Evolutionary conservation across 306 rosid genomes (phyloP).

Genomic region (Inga leiocalycina): DNA sequence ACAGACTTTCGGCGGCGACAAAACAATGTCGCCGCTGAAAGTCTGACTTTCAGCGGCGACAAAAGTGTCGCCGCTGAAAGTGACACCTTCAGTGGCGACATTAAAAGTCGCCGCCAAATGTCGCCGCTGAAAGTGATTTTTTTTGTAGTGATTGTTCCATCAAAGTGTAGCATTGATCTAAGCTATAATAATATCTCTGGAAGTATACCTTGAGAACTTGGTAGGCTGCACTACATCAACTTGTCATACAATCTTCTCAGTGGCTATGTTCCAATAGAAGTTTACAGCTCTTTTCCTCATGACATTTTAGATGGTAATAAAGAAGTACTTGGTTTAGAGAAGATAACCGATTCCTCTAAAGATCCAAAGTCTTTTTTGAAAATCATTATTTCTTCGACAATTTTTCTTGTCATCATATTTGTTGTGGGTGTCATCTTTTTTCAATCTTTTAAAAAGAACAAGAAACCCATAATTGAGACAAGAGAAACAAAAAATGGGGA

Average conservation of each 20-base stretch:
- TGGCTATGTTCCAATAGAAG: neutral
- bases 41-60: too few relatives aligned
- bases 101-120: too few relatives aligned
- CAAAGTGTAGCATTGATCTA: neutral
- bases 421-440: neutral
- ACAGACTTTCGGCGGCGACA: too few relatives aligned
- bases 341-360: neutral
- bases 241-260: neutral
- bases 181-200: neutral
- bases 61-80: too few relatives aligned
- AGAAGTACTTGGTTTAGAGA: neutral
- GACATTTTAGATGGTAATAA: neutral
- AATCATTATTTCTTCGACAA: neutral
- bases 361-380: too few relatives aligned
- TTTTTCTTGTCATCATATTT: neutral
- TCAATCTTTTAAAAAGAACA: neutral
- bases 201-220: neutral
- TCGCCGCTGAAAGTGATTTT: too few relatives aligned
- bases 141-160: neutral
- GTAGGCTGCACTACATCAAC: neutral
- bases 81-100: too few relatives aligned
- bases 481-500: neutral
- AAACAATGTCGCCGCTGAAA: too few relatives aligned
- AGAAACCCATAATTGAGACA: neutral
- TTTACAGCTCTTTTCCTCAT: neutral